Base-by-base conservation (phyloP, 2,329 filamentous ascomycete genomes). In the Beauveria sp. region DNA sequence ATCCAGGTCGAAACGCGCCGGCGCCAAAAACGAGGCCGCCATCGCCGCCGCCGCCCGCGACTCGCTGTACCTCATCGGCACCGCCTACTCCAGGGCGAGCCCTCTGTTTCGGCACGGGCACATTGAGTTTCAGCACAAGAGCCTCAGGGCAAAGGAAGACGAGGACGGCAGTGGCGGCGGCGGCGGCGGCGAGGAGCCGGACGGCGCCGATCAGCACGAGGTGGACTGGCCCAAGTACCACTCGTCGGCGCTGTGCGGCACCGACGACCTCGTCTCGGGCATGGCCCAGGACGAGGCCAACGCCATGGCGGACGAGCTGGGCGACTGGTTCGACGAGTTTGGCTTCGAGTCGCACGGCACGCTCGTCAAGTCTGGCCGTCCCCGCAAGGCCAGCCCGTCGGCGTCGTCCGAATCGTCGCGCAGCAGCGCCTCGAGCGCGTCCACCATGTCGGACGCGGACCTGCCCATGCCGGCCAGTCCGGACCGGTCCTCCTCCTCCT, bases 171-270 rank as follows among this genome's bases (percentile, higher is more conserved):
- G 14, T 10, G 9, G 14, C 16, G 57, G 14, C 28, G 9, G 22
- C 9, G 24, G 3, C 12, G 26, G 3, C 24, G 2, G 3, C 26
- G 48, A 49, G 14, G 12, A 16, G 20, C 12, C 6, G 14, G 57
- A 48, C 28, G 10, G 71, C 74, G 26, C 65, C 71, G 61, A 76
- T 73, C 62, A 72, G 70, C 22, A 22, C 12, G 18, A 74, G 34
- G 71, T 87, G 3, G 84, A 88, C 74, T 87, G 84, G 84, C 84
- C 81, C 6, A 83, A 84, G 3, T 87, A 86, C 68, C 84, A 88
- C 71, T 85, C 86, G 79, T 84, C 85, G 18, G 85, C 87, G 8
- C 40, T 83, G 0, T 83, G 84, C 48, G 82, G 81, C 5, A 80
- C 81, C 2, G 81, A 80, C 34, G 82, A 83, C 65, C 75, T 82